These are phyloP conservation scores for Pseudogymnoascus verrucosus DNA, from an alignment of 2,329 filamentous ascomycete genomes.

Conservation along the genomic window DNA sequence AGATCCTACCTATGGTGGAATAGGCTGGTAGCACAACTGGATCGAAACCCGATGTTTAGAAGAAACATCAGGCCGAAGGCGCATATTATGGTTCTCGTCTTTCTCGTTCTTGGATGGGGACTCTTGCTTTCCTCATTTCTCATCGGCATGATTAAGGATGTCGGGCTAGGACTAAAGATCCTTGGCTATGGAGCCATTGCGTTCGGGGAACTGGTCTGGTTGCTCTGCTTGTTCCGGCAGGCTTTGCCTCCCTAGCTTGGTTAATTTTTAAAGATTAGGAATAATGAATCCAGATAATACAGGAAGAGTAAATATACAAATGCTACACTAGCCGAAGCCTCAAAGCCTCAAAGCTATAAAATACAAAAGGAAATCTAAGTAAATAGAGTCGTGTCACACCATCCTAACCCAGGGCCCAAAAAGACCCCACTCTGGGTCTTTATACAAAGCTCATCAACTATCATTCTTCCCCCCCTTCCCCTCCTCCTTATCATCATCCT, in stretches of 20 bases:
- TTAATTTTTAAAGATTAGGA: no score
- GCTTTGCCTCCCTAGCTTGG: no score
- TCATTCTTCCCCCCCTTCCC: conserved; percentile 6
- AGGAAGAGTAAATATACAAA: neutral
- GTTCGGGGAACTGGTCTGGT: neutral
- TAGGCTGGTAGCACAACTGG: neutral
- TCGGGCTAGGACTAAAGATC: neutral
- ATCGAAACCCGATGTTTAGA: neutral
- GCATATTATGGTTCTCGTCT: neutral
- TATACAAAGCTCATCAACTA: neutral
- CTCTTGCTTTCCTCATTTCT: neutral
- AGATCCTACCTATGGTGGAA: neutral
- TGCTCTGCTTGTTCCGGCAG: neutral
- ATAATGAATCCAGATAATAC: neutral
- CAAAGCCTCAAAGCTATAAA: neutral
- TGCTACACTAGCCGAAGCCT: conserved; percentile 5
- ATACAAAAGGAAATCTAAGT: conserved; percentile 8
- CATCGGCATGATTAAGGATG: neutral
- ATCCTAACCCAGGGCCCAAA: neutral
- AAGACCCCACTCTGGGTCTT: neutral
- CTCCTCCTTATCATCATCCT: conserved; percentile 20
- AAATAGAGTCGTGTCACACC: neutral
- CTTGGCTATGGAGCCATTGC: neutral
- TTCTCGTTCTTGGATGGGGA: neutral
- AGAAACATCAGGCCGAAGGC: neutral